Conservation (phyloP, 2,329 filamentous ascomycete genomes). For the Scedosporium boydii region DNA sequence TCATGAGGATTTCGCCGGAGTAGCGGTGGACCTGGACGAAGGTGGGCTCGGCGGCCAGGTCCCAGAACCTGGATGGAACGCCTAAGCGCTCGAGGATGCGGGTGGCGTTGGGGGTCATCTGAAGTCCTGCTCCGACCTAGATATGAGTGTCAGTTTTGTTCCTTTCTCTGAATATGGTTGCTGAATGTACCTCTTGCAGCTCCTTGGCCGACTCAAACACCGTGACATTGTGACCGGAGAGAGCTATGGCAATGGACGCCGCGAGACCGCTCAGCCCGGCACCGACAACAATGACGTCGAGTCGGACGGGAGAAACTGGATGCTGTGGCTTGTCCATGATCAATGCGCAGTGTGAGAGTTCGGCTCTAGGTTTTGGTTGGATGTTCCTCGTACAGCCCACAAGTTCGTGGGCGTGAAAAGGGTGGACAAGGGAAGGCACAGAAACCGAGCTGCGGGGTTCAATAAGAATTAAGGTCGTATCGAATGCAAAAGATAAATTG, state of each 20-base stretch:
- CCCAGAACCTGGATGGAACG: constrained; percentile 33
- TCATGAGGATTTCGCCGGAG: constrained; percentile 36
- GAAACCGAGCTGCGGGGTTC: too few species aligned
- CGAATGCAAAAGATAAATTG: too few species aligned
- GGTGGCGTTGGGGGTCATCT: constrained; percentile 20
- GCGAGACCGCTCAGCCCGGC: constrained; percentile 11
- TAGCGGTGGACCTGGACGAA: constrained; percentile 43
- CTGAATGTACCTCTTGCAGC: constrained; percentile 9
- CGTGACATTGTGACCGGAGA: constrained; percentile 12
- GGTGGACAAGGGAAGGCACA: too few species aligned
- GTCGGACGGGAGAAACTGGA: neutral
- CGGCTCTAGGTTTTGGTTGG: too few species aligned
- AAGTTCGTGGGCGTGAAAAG: too few species aligned
- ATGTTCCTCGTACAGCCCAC: too few species aligned
- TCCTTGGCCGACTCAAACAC: constrained; percentile 12
- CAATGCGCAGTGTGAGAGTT: too few species aligned
- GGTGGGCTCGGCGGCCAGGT: constrained; percentile 29
- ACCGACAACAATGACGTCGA: constrained; percentile 22
- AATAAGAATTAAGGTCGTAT: too few species aligned
- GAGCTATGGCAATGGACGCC: constrained; percentile 17
- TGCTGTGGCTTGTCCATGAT: neutral
- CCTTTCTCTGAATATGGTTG: neutral
- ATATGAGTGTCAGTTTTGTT: neutral
- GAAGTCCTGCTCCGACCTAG: constrained; percentile 19
- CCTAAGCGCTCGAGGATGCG: constrained; percentile 36